Percentiles rank a stretch among this genome's conserved stretches.
Evolutionary conservation across 1,284 basidiomycete genomes (phyloP).

Genomic region (Tylopilus orsonianus): DNA sequence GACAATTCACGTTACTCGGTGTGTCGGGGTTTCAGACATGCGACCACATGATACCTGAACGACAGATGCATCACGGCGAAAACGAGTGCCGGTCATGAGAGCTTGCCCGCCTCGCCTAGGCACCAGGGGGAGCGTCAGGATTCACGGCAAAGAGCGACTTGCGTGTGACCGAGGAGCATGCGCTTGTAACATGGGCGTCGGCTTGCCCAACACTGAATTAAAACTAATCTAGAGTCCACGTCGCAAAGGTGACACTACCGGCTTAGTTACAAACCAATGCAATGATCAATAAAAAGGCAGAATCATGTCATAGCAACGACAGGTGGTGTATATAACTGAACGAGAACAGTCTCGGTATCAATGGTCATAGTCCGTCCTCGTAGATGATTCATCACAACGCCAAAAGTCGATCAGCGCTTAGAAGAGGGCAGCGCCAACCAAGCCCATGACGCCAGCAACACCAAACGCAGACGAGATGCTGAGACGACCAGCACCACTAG

Average conservation of each 20-base stretch:
- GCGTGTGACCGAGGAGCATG: too few species aligned
- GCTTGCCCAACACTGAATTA: not conserved
- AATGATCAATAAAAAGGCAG: constrained; percentile 9
- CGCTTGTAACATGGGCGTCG: too few species aligned
- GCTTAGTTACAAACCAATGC: constrained; percentile 25
- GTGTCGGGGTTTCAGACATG: too few species aligned
- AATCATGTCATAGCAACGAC: constrained; percentile 21
- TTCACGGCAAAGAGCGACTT: too few species aligned
- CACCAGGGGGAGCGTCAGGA: too few species aligned
- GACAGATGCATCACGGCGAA: too few species aligned
- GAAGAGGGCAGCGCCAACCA: constrained; percentile 49
- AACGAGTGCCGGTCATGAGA: too few species aligned
- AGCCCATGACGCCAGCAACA: constrained; percentile 46
- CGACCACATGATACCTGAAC: too few species aligned
- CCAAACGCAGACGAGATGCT: constrained; percentile 36
- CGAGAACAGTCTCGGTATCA: constrained; percentile 14
- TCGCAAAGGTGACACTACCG: not conserved
- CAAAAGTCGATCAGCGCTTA: constrained; percentile 26
- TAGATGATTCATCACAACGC: constrained; percentile 15
- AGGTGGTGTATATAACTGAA: constrained; percentile 15
- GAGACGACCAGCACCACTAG: constrained; percentile 34
- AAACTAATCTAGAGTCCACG: not conserved
- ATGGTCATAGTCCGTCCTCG: constrained; percentile 14
- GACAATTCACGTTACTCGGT: too few species aligned
- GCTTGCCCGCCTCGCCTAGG: too few species aligned